These are phyloP conservation scores for Schwanniomyces sp. DNA, from an alignment of 805 yeast genomes.

Conservation along the genomic window DNA sequence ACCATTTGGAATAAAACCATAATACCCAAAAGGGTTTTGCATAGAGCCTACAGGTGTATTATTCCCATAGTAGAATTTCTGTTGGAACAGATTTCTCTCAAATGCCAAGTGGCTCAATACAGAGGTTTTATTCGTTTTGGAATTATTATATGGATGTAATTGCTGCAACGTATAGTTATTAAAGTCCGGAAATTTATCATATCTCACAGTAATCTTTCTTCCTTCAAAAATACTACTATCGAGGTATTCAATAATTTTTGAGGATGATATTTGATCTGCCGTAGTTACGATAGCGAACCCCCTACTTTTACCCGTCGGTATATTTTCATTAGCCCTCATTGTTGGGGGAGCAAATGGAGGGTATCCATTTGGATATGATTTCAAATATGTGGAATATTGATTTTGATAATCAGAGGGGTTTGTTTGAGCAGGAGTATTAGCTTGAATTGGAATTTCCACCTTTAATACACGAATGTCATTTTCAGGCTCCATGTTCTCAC, in stretches of 20 bases:
- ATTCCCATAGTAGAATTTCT: constrained; percentile 27
- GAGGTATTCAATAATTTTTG: constrained; percentile 47
- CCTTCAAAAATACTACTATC: constrained; percentile 60
- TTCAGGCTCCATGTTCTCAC: constrained; percentile 26
- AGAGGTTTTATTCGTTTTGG: constrained; percentile 3
- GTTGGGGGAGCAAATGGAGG: neutral
- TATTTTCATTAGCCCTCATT: neutral
- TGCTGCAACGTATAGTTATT: constrained; percentile 29
- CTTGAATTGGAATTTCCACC: constrained; percentile 44
- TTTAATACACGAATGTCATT: constrained; percentile 25
- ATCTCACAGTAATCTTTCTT: constrained; percentile 58
- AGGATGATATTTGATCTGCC: constrained; percentile 45
- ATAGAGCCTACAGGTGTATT: constrained; percentile 1
- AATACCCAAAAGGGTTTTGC: neutral
- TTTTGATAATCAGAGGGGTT: neutral
- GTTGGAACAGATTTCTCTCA: constrained; percentile 32
- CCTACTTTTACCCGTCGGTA: constrained; percentile 22
- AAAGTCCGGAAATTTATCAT: constrained; percentile 52
- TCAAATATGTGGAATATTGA: constrained; percentile 2
- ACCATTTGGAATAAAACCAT: neutral
- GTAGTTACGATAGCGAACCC: constrained; percentile 70
- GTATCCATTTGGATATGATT: neutral
- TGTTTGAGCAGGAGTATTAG: constrained; percentile 3
- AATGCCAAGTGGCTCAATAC: constrained; percentile 25
- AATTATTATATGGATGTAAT: constrained; percentile 10